Conservation (phyloP, 768 basidiomycete species). For the Pisolithus albus region DNA sequence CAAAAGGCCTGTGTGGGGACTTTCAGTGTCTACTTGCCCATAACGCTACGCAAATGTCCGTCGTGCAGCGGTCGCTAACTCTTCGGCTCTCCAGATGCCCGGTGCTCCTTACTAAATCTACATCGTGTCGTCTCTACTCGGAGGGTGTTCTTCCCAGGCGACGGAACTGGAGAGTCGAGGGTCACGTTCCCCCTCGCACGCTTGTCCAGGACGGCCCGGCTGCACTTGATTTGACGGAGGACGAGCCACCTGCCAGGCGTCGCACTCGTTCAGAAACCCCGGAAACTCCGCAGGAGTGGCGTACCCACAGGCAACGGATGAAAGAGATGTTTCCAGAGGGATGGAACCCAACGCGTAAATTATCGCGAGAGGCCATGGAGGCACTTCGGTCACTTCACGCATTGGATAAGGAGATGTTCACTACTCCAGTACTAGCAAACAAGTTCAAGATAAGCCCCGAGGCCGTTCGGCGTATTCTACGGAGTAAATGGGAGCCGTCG, state of each 20-base stretch:
- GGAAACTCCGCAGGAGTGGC: slow-evolving; percentile 40
- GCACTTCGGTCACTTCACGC: slow-evolving; percentile 62
- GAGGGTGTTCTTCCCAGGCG: slow-evolving; percentile 16
- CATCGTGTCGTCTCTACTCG: slow-evolving; percentile 21
- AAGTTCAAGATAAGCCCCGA: slow-evolving; percentile 77
- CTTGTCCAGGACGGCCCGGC: slow-evolving; percentile 18
- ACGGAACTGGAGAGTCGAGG: slow-evolving; percentile 24
- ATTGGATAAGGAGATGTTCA: slow-evolving; percentile 57
- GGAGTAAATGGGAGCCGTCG: slow-evolving; percentile 64
- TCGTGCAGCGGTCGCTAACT: neutral
- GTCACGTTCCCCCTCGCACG: slow-evolving; percentile 27
- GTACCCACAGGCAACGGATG: slow-evolving; percentile 44
- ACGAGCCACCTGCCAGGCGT: slow-evolving; percentile 24
- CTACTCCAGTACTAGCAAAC: slow-evolving; percentile 61
- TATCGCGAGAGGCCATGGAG: slow-evolving; percentile 82
- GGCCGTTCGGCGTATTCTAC: slow-evolving; percentile 72
- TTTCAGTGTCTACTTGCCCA: too few species aligned
- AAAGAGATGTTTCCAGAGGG: slow-evolving; percentile 53
- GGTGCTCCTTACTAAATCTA: slow-evolving; percentile 3
- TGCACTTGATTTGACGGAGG: slow-evolving; percentile 23
- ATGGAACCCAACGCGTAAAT: slow-evolving; percentile 74
- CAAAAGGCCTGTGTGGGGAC: neutral
- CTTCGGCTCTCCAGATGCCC: neutral
- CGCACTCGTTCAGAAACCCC: slow-evolving; percentile 10
- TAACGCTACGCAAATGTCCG: neutral